Conservation (phyloP, 495 filamentous ascomycete genomes). For the Thozetella sp. region DNA sequence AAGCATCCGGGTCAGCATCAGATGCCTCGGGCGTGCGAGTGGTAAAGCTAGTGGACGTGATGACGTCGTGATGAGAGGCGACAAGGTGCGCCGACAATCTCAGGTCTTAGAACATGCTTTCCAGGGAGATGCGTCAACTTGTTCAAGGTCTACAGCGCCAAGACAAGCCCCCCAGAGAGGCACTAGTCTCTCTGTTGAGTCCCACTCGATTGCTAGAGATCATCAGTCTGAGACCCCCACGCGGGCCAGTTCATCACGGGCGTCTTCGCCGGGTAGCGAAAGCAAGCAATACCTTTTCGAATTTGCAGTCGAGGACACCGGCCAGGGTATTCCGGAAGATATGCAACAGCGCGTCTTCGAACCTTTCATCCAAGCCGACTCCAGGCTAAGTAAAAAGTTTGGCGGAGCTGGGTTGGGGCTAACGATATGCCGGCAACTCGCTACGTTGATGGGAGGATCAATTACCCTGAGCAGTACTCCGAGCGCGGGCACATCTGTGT, state of each 20-base stretch:
- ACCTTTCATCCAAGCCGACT: constrained; percentile 90
- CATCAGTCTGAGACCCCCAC: constrained; percentile 62
- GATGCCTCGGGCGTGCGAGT: constrained; percentile 65
- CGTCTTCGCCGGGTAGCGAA: constrained; percentile 58
- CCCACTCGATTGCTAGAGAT: too few species aligned
- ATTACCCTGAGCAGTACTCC: constrained; percentile 73
- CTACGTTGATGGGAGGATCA: constrained; percentile 77
- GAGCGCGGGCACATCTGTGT: constrained; percentile 79
- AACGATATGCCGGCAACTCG: constrained; percentile 85
- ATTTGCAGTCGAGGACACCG: constrained; percentile 88
- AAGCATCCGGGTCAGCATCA: constrained; percentile 73
- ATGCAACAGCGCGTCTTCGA: constrained; percentile 86
- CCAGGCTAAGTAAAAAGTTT: constrained; percentile 85
- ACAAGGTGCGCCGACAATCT: too few species aligned
- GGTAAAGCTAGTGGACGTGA: too few species aligned
- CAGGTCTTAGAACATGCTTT: too few species aligned
- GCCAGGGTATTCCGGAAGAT: constrained; percentile 81
- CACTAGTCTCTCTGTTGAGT: too few species aligned
- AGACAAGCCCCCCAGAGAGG: too few species aligned
- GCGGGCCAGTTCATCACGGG: constrained; percentile 46
- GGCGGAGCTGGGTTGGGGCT: constrained; percentile 88
- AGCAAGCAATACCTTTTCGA: constrained; percentile 70
- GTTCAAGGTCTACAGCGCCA: too few species aligned
- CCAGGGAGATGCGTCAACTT: too few species aligned
- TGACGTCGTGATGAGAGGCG: too few species aligned